Percentiles rank a stretch among this genome's conserved stretches.
Conservation (phyloP, 1,284 basidiomycete species). For the Ganoderma lingzhi region DNA sequence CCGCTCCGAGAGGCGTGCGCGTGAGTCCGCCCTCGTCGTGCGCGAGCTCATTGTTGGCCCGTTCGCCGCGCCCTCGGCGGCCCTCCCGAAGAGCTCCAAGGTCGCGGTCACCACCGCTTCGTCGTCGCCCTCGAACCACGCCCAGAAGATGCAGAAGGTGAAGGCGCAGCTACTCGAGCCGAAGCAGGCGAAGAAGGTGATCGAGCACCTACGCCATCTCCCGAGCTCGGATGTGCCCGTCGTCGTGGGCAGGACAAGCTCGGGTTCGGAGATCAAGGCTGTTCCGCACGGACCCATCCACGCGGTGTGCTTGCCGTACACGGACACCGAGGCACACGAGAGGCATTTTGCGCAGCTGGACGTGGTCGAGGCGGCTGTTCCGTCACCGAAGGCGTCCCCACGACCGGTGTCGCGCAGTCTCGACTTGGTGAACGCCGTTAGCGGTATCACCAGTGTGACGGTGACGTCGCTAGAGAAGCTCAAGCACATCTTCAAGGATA, state of each 20-base stretch:
- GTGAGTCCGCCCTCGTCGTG: conserved; percentile 66
- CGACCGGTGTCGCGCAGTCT: conserved; percentile 18
- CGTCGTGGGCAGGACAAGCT: conserved; percentile 31
- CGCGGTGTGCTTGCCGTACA: conserved; percentile 71
- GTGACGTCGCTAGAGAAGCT: conserved; percentile 60
- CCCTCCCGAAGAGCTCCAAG: conserved; percentile 42
- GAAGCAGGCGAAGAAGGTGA: conserved; percentile 73
- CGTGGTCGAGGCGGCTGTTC: conserved; percentile 21
- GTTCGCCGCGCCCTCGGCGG: conserved; percentile 28
- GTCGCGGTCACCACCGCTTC: conserved; percentile 44
- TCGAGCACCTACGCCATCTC: conserved; percentile 67
- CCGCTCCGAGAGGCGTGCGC: conserved; percentile 65
- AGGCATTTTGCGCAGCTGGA: conserved; percentile 56
- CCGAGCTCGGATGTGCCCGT: conserved; percentile 38
- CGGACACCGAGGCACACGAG: conserved; percentile 67
- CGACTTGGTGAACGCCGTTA: conserved; percentile 11
- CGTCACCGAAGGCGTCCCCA: conserved; percentile 15
- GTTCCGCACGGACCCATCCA: conserved; percentile 63
- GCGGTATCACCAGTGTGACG: conserved; percentile 48
- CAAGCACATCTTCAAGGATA: conserved; percentile 56
- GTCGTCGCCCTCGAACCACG: conserved; percentile 42
- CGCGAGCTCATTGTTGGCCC: conserved; percentile 75
- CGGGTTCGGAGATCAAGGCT: conserved; percentile 31
- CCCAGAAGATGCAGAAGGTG: conserved; percentile 66
- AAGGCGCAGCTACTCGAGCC: conserved; percentile 74